Evolutionary conservation across 2,329 filamentous ascomycete genomes (phyloP).

Genomic region (Hypoxylon sp.): DNA sequence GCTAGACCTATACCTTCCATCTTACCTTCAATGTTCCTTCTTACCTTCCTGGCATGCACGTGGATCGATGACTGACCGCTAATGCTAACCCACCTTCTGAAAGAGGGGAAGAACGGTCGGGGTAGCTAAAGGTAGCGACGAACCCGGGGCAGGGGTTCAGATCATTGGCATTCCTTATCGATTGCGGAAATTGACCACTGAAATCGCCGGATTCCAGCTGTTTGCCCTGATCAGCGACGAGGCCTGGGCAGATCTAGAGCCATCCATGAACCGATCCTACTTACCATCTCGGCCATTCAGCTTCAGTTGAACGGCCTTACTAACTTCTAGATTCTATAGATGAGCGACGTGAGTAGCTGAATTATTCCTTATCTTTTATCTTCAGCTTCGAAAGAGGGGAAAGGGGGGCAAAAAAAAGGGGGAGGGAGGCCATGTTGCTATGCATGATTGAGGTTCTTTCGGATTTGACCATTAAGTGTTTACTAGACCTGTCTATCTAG

Average conservation of each 20-base stretch:
- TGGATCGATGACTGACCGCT: conserved; percentile 14
- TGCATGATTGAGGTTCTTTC: conserved; percentile 21
- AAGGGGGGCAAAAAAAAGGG: conserved; percentile 8
- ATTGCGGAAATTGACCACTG: conserved; percentile 43
- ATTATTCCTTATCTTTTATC: conserved; percentile 24
- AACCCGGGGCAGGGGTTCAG: conserved; percentile 28
- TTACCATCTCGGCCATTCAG: conserved; percentile 15
- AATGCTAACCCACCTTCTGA: conserved; percentile 34
- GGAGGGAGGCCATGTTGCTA: conserved; percentile 12
- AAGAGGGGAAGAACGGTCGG: conserved; percentile 30
- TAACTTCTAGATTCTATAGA: conserved; percentile 14
- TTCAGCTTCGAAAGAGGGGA: conserved; percentile 22
- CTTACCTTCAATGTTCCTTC: conserved; percentile 2
- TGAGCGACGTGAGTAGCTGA: conserved; percentile 18
- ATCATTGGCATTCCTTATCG: conserved; percentile 31
- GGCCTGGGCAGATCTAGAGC: conserved; percentile 44
- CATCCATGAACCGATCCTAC: conserved; percentile 30
- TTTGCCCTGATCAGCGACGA: conserved; percentile 32
- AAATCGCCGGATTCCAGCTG: conserved; percentile 18
- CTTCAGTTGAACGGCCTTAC: conserved; percentile 6
- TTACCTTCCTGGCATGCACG: conserved; percentile 8
- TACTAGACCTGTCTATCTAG: neutral
- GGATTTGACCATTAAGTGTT: conserved; percentile 17
- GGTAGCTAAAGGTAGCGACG: neutral
- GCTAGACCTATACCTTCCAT: neutral